Conservation (phyloP, 2,329 filamentous ascomycete genomes). For the Sporothrix mexicana region DNA sequence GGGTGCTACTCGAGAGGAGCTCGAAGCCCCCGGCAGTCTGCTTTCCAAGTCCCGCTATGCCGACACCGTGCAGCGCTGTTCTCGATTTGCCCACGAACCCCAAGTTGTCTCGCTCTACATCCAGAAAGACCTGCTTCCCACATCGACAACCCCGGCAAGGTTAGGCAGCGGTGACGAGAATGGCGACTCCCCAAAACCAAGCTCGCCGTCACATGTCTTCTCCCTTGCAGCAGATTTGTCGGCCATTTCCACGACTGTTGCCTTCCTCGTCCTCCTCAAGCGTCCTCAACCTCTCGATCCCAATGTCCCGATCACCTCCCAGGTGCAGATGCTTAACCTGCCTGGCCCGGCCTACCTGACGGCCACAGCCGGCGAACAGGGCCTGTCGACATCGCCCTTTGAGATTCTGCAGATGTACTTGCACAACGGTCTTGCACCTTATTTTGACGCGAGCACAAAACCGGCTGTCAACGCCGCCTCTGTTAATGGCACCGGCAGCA, state of each 20-base stretch:
- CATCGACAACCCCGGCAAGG: neutral
- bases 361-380: constrained; percentile 70
- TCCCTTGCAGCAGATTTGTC: constrained; percentile 82
- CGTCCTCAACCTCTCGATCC: constrained; percentile 86
- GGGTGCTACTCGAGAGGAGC: constrained; percentile 76
- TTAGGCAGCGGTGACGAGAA: constrained; percentile 55
- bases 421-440: constrained; percentile 88
- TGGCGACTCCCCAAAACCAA: constrained; percentile 25
- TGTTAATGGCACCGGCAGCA: constrained; percentile 44
- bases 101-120: constrained; percentile 88
- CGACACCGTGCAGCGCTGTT: constrained; percentile 86
- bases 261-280: constrained; percentile 89
- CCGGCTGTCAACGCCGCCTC: constrained; percentile 69
- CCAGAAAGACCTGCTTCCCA: constrained; percentile 68
- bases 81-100: constrained; percentile 85
- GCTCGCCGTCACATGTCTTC: constrained; percentile 65
- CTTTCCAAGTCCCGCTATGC: constrained; percentile 72
- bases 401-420: constrained; percentile 92
- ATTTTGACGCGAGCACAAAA: constrained; percentile 95
- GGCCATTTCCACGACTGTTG: constrained; percentile 77
- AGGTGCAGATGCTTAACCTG: constrained; percentile 92
- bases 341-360: constrained; percentile 78
- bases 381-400: constrained; percentile 78
- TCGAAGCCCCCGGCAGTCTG: constrained; percentile 81
- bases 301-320: constrained; percentile 77